These are phyloP conservation scores for Gastrolobium bilobum DNA, from an alignment of 306 rosid species.

Conservation along the genomic window DNA sequence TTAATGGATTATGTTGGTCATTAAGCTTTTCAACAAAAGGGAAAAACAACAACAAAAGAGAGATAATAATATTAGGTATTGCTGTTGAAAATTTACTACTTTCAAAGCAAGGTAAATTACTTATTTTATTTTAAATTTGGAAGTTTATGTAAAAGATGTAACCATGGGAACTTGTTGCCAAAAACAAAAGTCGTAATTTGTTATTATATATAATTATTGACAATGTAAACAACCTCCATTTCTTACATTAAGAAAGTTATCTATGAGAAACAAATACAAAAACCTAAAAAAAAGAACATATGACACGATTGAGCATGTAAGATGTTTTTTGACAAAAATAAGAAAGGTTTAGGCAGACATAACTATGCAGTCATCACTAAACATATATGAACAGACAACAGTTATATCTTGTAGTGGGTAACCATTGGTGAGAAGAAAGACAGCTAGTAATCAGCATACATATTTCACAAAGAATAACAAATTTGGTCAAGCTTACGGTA, in stretches of 20 bases:
- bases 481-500: constrained; percentile 62
- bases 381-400: neutral
- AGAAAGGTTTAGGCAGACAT: neutral
- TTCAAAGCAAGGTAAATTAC: constrained; percentile 12
- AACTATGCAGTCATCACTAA: constrained; percentile 44
- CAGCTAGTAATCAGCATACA: constrained; percentile 18
- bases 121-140: constrained; percentile 26
- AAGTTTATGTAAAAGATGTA: constrained; percentile 28
- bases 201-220: neutral
- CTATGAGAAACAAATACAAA: constrained; percentile 25
- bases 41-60: neutral
- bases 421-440: neutral
- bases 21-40: constrained; percentile 25
- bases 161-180: constrained; percentile 30
- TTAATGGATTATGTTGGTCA: constrained; percentile 9
- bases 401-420: constrained; percentile 20
- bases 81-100: constrained; percentile 25
- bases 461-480: constrained; percentile 1
- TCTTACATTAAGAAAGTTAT: constrained; percentile 15
- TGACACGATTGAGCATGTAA: constrained; percentile 26
- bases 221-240: neutral
- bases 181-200: constrained; percentile 15
- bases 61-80: constrained; percentile 3
- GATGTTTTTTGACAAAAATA: constrained; percentile 2
- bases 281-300: constrained; percentile 29